Conservation (phyloP, 1,284 basidiomycete genomes). For the Stereum hirsutum region DNA sequence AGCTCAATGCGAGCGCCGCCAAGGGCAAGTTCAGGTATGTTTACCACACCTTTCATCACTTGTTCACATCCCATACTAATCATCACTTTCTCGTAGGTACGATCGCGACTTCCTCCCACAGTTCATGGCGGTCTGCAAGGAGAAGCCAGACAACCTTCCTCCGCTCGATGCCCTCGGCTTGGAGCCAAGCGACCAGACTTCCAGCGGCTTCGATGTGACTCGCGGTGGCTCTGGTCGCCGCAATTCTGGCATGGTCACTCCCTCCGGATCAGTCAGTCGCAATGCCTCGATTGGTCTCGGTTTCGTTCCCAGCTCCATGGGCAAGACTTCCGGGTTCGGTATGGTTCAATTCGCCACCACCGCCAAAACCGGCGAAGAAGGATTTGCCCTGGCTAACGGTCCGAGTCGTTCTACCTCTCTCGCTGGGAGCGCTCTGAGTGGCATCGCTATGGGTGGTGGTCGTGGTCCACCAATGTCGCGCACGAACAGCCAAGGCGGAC, state of each 20-base stretch:
- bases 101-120: constrained; percentile 97
- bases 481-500: constrained; percentile 67
- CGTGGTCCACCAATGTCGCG: constrained; percentile 58
- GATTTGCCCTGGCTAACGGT: constrained; percentile 37
- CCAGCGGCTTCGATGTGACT: constrained; percentile 32
- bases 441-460: constrained; percentile 29
- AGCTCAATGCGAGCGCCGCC: constrained; percentile 80
- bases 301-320: constrained; percentile 45
- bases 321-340: constrained; percentile 74
- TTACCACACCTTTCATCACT: background rate
- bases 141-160: constrained; percentile 88
- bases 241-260: constrained; percentile 28
- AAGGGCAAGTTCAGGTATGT: constrained; percentile 83
- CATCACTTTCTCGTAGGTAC: constrained; percentile 51
- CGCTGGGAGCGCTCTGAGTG: no score
- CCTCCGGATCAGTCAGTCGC: constrained; percentile 31
- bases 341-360: constrained; percentile 30
- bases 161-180: constrained; percentile 89
- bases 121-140: constrained; percentile 93
- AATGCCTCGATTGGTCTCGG: constrained; percentile 52
- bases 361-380: constrained; percentile 63
- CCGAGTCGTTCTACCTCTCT: constrained; percentile 38
- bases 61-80: background rate
- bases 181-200: constrained; percentile 64
- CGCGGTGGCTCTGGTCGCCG: constrained; percentile 58